These are phyloP conservation scores for Trichosporon sp. DNA, from an alignment of 1,284 basidiomycete species.

Conservation along the genomic window DNA sequence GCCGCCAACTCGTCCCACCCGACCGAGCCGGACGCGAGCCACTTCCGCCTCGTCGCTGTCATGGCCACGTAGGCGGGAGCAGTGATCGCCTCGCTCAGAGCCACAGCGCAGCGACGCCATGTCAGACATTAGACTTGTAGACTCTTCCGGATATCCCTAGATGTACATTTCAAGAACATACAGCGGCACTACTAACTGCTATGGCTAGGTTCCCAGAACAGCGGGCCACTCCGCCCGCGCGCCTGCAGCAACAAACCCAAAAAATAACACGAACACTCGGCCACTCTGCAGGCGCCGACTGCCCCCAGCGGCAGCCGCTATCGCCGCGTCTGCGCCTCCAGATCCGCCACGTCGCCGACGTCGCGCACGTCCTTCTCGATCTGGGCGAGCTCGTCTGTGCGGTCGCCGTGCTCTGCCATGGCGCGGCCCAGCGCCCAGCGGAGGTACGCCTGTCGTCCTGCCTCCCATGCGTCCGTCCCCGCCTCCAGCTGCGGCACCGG, in stretches of 20 bases:
- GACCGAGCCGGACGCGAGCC: conserved; percentile 40
- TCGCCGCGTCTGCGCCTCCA: conserved; percentile 17
- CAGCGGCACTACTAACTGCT: too few species aligned
- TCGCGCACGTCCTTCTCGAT: conserved; percentile 22
- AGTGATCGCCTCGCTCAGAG: too few species aligned
- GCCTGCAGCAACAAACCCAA: too few species aligned
- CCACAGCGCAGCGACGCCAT: too few species aligned
- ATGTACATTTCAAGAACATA: background rate
- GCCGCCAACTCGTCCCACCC: conserved; percentile 44
- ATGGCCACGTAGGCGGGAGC: conserved; percentile 43
- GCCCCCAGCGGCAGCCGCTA: too few species aligned
- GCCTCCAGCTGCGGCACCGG: background rate
- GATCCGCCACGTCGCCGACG: conserved; percentile 23
- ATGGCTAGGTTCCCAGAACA: background rate
- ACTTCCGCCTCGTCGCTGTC: conserved; percentile 50
- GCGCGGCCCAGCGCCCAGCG: conserved; percentile 44
- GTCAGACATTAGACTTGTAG: background rate
- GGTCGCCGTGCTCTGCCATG: conserved; percentile 15
- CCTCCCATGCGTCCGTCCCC: conserved; percentile 38
- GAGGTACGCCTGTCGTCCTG: conserved; percentile 48
- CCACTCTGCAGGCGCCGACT: too few species aligned
- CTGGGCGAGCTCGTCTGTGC: conserved; percentile 16
- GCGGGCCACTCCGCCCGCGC: too few species aligned
- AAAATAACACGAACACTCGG: too few species aligned
- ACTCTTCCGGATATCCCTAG: background rate